These are phyloP conservation scores for Ormosia semicastrata DNA, from an alignment of 306 rosid genomes.

Conservation along the genomic window DNA sequence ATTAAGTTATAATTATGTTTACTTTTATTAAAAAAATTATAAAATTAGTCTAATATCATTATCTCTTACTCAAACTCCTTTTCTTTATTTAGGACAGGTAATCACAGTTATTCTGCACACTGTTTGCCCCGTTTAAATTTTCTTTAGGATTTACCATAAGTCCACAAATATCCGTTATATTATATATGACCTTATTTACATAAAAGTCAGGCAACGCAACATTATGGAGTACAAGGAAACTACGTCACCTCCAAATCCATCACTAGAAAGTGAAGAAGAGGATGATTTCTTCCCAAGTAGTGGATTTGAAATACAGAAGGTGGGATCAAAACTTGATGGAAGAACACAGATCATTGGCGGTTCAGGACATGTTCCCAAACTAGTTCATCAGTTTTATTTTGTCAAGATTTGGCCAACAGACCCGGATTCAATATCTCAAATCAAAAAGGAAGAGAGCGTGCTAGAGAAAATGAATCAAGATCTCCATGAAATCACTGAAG, in stretches of 20 bases:
- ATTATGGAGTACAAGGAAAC: constrained; percentile 12
- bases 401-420: constrained; percentile 28
- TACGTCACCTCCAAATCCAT: background rate
- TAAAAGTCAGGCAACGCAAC: background rate
- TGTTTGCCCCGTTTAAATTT: background rate
- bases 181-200: background rate
- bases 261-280: background rate
- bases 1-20: too few species aligned
- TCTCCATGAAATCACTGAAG: background rate
- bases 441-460: background rate
- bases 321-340: background rate
- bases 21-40: too few species aligned
- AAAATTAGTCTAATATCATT: too few species aligned
- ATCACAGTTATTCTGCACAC: background rate
- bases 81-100: background rate
- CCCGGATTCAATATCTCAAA: constrained; percentile 14
- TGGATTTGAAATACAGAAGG: background rate
- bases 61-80: too few species aligned
- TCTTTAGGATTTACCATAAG: background rate
- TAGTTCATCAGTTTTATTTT: constrained; percentile 22
- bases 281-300: background rate
- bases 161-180: background rate
- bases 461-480: constrained; percentile 8
- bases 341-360: background rate
- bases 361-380: background rate